Evolutionary conservation across 192 early-diverging fungal genomes (phyloP).

Genomic region (Coemansia guatemalensis): DNA sequence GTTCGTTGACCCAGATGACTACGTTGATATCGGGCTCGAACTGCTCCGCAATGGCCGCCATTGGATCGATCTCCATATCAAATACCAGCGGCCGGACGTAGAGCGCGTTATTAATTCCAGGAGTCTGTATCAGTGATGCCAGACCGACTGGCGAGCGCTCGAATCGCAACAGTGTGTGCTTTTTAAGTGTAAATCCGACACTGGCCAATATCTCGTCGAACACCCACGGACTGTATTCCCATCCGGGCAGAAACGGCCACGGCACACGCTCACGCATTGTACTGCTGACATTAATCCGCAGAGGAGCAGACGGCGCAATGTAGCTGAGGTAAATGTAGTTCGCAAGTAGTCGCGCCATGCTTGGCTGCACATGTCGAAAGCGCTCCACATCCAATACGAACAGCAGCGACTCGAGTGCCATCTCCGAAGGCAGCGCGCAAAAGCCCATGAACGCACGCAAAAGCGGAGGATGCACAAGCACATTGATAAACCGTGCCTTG

Average conservation of each 20-base stretch:
- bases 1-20: constrained; percentile 55
- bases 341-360: constrained; percentile 54
- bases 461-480: constrained; percentile 30
- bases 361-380: constrained; percentile 57
- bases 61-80: constrained; percentile 39
- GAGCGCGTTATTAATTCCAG: constrained; percentile 13
- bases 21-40: constrained; percentile 53
- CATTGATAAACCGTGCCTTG: constrained; percentile 51
- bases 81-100: constrained; percentile 35
- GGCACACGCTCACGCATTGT: constrained; percentile 72
- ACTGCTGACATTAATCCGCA: constrained; percentile 70
- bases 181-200: constrained; percentile 73
- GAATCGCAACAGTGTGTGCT: constrained; percentile 70
- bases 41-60: constrained; percentile 38
- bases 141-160: constrained; percentile 59
- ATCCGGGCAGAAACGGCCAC: constrained; percentile 63
- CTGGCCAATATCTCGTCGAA: constrained; percentile 83
- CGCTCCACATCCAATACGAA: constrained; percentile 87
- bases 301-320: constrained; percentile 62
- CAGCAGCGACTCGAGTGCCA: constrained; percentile 74
- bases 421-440: constrained; percentile 60
- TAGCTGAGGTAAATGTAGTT: constrained; percentile 81
- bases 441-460: constrained; percentile 48
- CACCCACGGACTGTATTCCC: constrained; percentile 60
- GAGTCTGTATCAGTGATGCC: constrained; percentile 22